Conservation (phyloP, 305 asterid species). For the Fraxinus xanthoxyloides region DNA sequence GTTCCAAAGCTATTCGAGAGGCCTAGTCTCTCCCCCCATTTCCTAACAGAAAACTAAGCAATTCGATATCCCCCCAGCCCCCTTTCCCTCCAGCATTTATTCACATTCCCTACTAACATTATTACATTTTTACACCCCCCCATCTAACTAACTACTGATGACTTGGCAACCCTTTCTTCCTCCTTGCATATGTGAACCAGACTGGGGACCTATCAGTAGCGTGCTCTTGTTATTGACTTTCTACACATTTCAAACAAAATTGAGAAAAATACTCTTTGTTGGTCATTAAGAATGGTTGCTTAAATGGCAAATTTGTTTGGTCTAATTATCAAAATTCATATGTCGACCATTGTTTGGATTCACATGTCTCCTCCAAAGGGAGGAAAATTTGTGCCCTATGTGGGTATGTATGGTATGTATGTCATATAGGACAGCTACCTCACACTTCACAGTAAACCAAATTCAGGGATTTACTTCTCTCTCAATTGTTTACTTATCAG, state of each 20-base stretch:
- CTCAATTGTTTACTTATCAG: slow-evolving; percentile 5
- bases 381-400: neutral
- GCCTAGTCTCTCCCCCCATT: too few relatives aligned
- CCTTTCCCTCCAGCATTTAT: too few relatives aligned
- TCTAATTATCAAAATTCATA: neutral
- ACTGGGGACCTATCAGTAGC: neutral
- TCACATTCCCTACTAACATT: too few relatives aligned
- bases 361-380: neutral
- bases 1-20: too few relatives aligned
- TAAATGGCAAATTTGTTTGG: neutral
- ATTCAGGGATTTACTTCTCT: neutral
- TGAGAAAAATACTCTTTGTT: neutral
- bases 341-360: neutral
- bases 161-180: too few relatives aligned
- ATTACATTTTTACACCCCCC: too few relatives aligned
- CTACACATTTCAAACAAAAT: neutral
- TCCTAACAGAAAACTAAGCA: too few relatives aligned
- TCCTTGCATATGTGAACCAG: too few relatives aligned
- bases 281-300: neutral
- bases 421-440: neutral
- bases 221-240: neutral
- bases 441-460: neutral
- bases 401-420: neutral
- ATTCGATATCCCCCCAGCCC: too few relatives aligned
- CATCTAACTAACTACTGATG: too few relatives aligned